A percentile compares a stretch with the other conserved stretches of the same genome.
phyloP scores from a whole-genome alignment of 495 filamentous ascomycete genomes.

The Barbatosphaeria neglecta region DNA sequence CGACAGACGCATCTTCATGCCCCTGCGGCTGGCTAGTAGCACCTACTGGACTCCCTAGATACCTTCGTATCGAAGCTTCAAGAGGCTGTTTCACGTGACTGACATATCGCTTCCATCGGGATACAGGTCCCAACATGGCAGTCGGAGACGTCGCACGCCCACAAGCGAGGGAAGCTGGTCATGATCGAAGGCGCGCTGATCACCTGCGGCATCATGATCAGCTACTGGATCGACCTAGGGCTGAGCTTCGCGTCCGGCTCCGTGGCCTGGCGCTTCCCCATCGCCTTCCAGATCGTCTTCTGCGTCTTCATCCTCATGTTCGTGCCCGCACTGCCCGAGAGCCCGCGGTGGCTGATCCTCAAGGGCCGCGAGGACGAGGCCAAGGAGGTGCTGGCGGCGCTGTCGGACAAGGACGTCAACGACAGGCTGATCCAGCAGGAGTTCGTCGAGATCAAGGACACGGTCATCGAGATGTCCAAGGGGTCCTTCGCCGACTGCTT shows the following conservation, averaged over 20 bases:
- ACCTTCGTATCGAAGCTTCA: too few relatives aligned
- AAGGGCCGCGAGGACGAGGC: conserved; percentile 58
- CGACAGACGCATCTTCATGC: too few relatives aligned
- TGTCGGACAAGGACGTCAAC: conserved; percentile 42
- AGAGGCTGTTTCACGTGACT: background rate
- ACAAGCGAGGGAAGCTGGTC: conserved; percentile 63
- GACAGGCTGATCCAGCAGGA: conserved; percentile 49
- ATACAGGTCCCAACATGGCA: conserved; percentile 64
- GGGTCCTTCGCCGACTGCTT: conserved; percentile 58
- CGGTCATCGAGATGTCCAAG: conserved; percentile 58
- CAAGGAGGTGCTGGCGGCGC: conserved; percentile 46
- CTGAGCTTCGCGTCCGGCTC: conserved; percentile 52
- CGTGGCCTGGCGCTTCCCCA: conserved; percentile 63
- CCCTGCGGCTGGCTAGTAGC: too few relatives aligned
- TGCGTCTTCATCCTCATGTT: conserved; percentile 47
- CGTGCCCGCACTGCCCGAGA: conserved; percentile 58
- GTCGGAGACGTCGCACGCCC: conserved; percentile 63
- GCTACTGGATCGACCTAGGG: conserved; percentile 68
- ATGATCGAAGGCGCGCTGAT: conserved; percentile 70
- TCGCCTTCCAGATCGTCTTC: conserved; percentile 63
- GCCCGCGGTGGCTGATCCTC: conserved; percentile 63
- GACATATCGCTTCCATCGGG: conserved; percentile 33
- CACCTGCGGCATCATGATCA: conserved; percentile 58
- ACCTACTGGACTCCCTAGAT: too few relatives aligned
- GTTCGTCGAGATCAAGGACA: conserved; percentile 62